Conservation (phyloP, 805 yeast genomes). For the Candida boleticola region DNA sequence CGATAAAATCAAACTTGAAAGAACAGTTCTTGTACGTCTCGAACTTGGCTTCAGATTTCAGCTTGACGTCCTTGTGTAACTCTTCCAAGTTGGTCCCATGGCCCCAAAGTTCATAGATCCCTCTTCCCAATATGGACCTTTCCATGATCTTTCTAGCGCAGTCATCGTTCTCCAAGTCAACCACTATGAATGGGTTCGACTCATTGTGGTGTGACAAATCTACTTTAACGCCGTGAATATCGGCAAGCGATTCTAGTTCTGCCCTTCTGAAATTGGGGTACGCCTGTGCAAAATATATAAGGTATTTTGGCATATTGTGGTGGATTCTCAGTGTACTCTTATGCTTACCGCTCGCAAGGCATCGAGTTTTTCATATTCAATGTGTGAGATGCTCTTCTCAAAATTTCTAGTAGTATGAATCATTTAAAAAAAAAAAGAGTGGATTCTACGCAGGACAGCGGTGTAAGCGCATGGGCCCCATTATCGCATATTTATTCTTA, state of each 20-base stretch:
- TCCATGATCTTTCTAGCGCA: conserved; percentile 63
- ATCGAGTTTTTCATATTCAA: no score
- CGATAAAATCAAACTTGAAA: conserved; percentile 81
- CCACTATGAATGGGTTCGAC: conserved; percentile 65
- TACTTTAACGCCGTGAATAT: conserved; percentile 50
- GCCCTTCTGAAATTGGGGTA: conserved; percentile 76
- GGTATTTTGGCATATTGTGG: conserved; percentile 58
- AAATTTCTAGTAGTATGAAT: no score
- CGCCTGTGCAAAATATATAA: conserved; percentile 83
- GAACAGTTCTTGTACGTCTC: conserved; percentile 43
- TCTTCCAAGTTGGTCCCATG: conserved; percentile 53
- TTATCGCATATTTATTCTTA: no score
- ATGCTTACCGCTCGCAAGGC: no score
- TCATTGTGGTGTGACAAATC: conserved; percentile 62
- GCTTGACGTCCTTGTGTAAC: conserved; percentile 53
- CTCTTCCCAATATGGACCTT: conserved; percentile 68
- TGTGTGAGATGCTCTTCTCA: no score
- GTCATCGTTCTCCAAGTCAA: conserved; percentile 62
- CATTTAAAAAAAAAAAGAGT: no score
- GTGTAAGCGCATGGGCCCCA: no score
- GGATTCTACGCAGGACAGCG: no score
- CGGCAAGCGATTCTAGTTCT: conserved; percentile 84
- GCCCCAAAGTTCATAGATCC: conserved; percentile 87
- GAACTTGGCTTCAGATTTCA: conserved; percentile 28
- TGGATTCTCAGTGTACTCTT: no score